Percentiles rank a stretch among this genome's conserved stretches.
Evolutionary conservation across 768 basidiomycete genomes (phyloP).

Genomic region (Suillus tomentosus): DNA sequence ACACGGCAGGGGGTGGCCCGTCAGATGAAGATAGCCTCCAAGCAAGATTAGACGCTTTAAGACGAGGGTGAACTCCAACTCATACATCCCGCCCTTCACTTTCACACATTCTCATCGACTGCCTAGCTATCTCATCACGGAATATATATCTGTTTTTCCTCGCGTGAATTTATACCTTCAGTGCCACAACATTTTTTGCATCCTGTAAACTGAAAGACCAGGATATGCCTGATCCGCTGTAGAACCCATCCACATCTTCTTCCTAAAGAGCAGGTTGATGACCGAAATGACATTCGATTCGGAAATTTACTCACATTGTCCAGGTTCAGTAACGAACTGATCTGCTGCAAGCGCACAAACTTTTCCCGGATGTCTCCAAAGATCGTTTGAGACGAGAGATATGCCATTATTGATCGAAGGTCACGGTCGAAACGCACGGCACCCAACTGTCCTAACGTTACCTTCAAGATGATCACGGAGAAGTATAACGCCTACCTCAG

Average conservation of each 20-base stretch:
- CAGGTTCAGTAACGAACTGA: slow-evolving; percentile 88
- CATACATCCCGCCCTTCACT: background rate
- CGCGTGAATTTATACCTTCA: slow-evolving; percentile 42
- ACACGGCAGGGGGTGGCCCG: slow-evolving; percentile 31
- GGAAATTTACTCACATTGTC: slow-evolving; percentile 55
- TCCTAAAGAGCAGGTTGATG: slow-evolving; percentile 51
- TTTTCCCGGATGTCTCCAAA: slow-evolving; percentile 93
- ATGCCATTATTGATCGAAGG: slow-evolving; percentile 78
- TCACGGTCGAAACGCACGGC: slow-evolving; percentile 96
- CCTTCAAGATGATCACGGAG: background rate
- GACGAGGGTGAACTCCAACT: slow-evolving; percentile 53
- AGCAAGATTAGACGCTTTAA: slow-evolving; percentile 87
- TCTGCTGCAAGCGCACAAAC: slow-evolving; percentile 89
- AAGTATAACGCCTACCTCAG: slow-evolving; percentile 60
- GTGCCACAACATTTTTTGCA: slow-evolving; percentile 64
- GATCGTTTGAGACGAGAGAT: slow-evolving; percentile 83
- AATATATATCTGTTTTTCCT: slow-evolving; percentile 12
- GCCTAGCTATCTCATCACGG: slow-evolving; percentile 13
- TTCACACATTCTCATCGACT: slow-evolving; percentile 8
- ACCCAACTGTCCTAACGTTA: slow-evolving; percentile 65
- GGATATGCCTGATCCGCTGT: slow-evolving; percentile 87
- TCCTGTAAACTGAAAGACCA: slow-evolving; percentile 84
- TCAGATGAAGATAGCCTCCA: slow-evolving; percentile 93
- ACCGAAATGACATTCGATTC: background rate
- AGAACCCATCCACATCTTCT: slow-evolving; percentile 94